A percentile compares a stretch with the other conserved stretches of the same genome.
Evolutionary conservation across 2,329 filamentous ascomycete species (phyloP).

Genomic region (Trichoderma hamatum): DNA sequence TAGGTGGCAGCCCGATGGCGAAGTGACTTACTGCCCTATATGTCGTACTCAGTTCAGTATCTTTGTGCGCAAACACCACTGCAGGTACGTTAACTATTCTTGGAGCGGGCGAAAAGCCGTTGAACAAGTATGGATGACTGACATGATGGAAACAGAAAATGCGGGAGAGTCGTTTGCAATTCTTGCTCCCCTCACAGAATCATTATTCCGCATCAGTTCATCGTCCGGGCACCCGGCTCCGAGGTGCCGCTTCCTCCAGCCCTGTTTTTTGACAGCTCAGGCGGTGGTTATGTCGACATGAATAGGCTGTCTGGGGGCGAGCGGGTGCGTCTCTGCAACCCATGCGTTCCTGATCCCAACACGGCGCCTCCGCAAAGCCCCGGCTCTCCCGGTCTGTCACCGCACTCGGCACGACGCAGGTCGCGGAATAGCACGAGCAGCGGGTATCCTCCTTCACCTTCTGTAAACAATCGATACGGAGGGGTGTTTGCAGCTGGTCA

Average conservation of each 20-base stretch:
- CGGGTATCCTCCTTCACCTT: slow-evolving; percentile 35
- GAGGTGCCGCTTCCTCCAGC: slow-evolving; percentile 45
- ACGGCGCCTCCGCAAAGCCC: slow-evolving; percentile 56
- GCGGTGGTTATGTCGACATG: slow-evolving; percentile 47
- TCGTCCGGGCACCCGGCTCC: slow-evolving; percentile 72
- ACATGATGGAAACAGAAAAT: slow-evolving; percentile 65
- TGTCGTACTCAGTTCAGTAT: slow-evolving; percentile 80
- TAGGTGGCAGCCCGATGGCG: slow-evolving; percentile 84
- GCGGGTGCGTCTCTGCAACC: slow-evolving; percentile 62
- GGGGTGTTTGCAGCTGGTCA: slow-evolving; percentile 42
- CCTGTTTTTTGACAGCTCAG: slow-evolving; percentile 45
- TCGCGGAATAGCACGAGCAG: slow-evolving; percentile 50
- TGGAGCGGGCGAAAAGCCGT: background rate
- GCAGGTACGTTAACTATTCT: slow-evolving; percentile 59
- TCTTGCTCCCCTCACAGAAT: slow-evolving; percentile 92
- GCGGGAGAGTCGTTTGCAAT: slow-evolving; percentile 87
- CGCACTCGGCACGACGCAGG: slow-evolving; percentile 47
- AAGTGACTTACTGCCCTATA: slow-evolving; percentile 82
- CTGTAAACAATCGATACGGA: slow-evolving; percentile 39
- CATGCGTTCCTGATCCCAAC: slow-evolving; percentile 65
- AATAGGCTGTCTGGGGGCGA: slow-evolving; percentile 57
- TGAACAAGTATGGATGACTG: slow-evolving; percentile 24
- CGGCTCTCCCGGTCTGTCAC: slow-evolving; percentile 39
- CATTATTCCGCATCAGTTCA: slow-evolving; percentile 90
- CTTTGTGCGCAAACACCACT: slow-evolving; percentile 90